These are phyloP conservation scores for Stemphylium lycopersici DNA, from an alignment of 2,329 filamentous ascomycete genomes.

Conservation along the genomic window DNA sequence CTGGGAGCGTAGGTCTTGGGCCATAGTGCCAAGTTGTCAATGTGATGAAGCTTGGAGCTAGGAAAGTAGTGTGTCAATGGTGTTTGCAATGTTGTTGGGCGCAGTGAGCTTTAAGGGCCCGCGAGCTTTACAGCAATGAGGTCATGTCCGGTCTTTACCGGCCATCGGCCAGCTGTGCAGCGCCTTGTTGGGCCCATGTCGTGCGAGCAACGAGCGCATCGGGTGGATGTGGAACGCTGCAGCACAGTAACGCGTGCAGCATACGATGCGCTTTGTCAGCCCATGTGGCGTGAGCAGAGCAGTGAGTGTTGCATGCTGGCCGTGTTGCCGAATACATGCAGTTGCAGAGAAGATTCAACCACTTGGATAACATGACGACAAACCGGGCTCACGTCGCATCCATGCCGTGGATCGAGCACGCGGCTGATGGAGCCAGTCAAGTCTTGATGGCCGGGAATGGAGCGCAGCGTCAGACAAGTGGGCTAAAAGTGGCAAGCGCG, in stretches of 20 bases:
- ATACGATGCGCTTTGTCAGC: conserved; percentile 22
- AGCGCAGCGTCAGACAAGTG: background rate
- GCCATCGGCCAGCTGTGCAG: conserved; percentile 8
- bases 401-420: background rate
- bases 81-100: conserved; percentile 19
- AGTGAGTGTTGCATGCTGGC: background rate
- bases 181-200: conserved; percentile 16
- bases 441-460: background rate
- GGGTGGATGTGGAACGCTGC: conserved; percentile 14
- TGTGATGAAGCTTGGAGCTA: conserved; percentile 3
- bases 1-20: conserved; percentile 50
- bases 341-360: background rate
- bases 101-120: conserved; percentile 18
- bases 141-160: conserved; percentile 20
- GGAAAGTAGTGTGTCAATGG: conserved; percentile 1
- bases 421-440: background rate
- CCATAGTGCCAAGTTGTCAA: conserved; percentile 32
- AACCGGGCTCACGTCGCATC: background rate
- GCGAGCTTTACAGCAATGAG: conserved; percentile 8
- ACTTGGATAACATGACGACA: background rate
- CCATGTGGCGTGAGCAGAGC: conserved; percentile 28
- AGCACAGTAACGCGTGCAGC: conserved; percentile 20
- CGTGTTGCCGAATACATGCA: background rate
- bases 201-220: conserved; percentile 2
- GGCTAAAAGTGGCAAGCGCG: background rate